phyloP scores from a whole-genome alignment of 371 early-diverging fungal species.

The Mucor irregularis region DNA sequence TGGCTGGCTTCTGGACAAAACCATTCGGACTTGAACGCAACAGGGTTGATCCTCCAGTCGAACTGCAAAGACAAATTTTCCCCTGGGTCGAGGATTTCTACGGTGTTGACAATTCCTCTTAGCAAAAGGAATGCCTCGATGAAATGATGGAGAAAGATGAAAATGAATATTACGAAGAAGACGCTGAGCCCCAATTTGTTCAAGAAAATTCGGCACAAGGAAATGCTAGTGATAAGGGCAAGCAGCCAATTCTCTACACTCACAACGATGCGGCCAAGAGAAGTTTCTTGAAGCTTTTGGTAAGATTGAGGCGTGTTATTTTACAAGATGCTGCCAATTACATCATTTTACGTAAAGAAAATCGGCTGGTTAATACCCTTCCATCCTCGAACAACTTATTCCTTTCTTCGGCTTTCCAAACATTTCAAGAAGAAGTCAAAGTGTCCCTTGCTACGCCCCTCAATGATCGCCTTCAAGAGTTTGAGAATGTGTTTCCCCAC shows the following conservation, averaged over 20 bases:
- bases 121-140: not conserved
- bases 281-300: not conserved
- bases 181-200: too few relatives aligned
- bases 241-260: not conserved
- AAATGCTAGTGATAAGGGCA: not conserved
- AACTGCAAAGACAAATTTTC: not conserved
- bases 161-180: not conserved
- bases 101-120: not conserved
- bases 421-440: too few relatives aligned
- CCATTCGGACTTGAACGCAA: not conserved
- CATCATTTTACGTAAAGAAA: too few relatives aligned
- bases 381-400: too few relatives aligned
- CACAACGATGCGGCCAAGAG: not conserved
- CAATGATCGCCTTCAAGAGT: too few relatives aligned
- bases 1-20: not conserved
- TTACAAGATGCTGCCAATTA: too few relatives aligned
- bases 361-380: too few relatives aligned
- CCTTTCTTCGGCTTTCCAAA: too few relatives aligned
- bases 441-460: too few relatives aligned
- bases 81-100: not conserved
- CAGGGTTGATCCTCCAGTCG: not conserved
- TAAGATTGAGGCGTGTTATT: too few relatives aligned
- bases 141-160: not conserved
- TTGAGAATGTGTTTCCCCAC: too few relatives aligned
- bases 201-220: not conserved